Conservation (phyloP, 2,329 filamentous ascomycete genomes). For the Diaporthe citriasiana region DNA sequence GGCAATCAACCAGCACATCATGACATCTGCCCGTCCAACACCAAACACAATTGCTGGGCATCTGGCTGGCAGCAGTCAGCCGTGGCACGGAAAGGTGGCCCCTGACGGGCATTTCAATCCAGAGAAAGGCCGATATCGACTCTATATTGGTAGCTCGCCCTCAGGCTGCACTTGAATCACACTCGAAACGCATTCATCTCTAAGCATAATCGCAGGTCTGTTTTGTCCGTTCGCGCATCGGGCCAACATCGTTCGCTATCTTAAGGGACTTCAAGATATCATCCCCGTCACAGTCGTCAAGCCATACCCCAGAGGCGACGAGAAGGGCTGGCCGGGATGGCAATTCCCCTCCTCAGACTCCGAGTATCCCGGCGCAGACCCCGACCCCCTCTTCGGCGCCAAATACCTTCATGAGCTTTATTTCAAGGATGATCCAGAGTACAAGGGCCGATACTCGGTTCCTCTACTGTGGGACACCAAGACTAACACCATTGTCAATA, state of each 20-base stretch:
- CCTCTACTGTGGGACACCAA: slow-evolving; percentile 74
- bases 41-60: slow-evolving; percentile 34
- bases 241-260: slow-evolving; percentile 67
- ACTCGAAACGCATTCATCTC: slow-evolving; percentile 41
- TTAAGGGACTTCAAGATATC: slow-evolving; percentile 69
- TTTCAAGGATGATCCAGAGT: slow-evolving; percentile 71
- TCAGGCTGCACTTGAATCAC: not conserved
- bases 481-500: slow-evolving; percentile 69
- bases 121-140: slow-evolving; percentile 47
- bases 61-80: slow-evolving; percentile 39
- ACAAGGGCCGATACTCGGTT: slow-evolving; percentile 73
- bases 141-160: slow-evolving; percentile 48
- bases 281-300: slow-evolving; percentile 72
- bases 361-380: slow-evolving; percentile 71
- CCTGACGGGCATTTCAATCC: slow-evolving; percentile 46
- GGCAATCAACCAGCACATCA: slow-evolving; percentile 28
- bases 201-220: slow-evolving; percentile 57
- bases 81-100: slow-evolving; percentile 49
- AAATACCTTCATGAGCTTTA: slow-evolving; percentile 74
- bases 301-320: slow-evolving; percentile 76
- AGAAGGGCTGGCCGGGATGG: slow-evolving; percentile 75
- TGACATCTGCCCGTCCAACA: slow-evolving; percentile 30
- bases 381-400: slow-evolving; percentile 71
- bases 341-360: slow-evolving; percentile 66
- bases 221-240: slow-evolving; percentile 78